These are phyloP conservation scores for Priceomyces carsonii DNA, from an alignment of 805 yeast genomes.

Conservation along the genomic window DNA sequence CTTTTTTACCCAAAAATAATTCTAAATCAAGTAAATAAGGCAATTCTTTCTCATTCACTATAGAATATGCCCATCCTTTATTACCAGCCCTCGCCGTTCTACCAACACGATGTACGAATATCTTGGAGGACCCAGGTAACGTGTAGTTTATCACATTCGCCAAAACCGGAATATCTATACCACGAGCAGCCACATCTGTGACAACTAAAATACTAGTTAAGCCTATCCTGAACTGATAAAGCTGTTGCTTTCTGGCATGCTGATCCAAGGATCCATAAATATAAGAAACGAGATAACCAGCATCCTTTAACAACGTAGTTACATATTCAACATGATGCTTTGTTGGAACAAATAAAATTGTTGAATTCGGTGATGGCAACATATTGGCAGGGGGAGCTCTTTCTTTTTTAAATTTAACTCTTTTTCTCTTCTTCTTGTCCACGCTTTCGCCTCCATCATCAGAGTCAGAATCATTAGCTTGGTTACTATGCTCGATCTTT, in stretches of 20 bases:
- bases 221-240: conserved; percentile 82
- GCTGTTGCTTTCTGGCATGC: conserved; percentile 87
- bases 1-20: conserved; percentile 81
- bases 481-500: conserved; percentile 50
- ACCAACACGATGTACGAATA: conserved; percentile 96
- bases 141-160: conserved; percentile 94
- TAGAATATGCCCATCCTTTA: conserved; percentile 95
- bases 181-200: conserved; percentile 98
- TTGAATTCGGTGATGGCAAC: conserved; percentile 80
- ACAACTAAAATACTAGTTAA: conserved; percentile 86
- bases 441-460: conserved; percentile 29
- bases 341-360: conserved; percentile 94
- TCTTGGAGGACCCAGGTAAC: conserved; percentile 88
- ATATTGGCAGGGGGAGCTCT: conserved; percentile 78
- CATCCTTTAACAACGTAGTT: conserved; percentile 62
- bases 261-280: conserved; percentile 96
- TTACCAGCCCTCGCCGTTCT: conserved; percentile 99
- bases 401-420: conserved; percentile 47
- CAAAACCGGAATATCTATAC: conserved; percentile 95
- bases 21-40: conserved; percentile 92
- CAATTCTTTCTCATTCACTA: conserved; percentile 79
- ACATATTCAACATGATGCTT: conserved; percentile 97
- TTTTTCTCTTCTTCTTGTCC: conserved; percentile 35
- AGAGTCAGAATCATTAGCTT: conserved; percentile 53
- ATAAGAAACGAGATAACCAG: conserved; percentile 85